Evolutionary conservation across 768 basidiomycete species (phyloP).

Genomic region (Hebeloma cylindrosporum): DNA sequence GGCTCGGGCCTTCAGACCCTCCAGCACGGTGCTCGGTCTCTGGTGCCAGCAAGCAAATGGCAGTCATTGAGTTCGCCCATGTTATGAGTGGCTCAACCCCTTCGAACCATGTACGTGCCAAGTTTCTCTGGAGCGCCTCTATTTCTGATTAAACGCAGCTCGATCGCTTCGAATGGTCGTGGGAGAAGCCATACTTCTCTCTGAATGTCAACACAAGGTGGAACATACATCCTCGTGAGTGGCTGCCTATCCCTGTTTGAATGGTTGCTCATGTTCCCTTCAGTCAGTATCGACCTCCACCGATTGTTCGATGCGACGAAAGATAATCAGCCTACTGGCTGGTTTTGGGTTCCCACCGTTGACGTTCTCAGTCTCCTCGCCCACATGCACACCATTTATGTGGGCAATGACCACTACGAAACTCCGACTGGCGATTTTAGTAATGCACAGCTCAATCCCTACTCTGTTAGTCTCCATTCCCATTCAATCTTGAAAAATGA

Average conservation of each 20-base stretch:
- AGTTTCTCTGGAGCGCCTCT: background rate
- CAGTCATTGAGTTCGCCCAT: slow-evolving; percentile 3
- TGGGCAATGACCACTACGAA: background rate
- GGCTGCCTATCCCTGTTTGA: background rate
- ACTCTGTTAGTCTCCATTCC: background rate
- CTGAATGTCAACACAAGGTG: slow-evolving; percentile 3
- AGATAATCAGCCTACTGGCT: background rate
- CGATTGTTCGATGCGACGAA: slow-evolving; percentile 2
- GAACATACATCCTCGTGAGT: background rate
- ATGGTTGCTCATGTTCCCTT: background rate
- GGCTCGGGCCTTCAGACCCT: background rate
- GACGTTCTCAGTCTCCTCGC: background rate
- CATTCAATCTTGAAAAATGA: background rate
- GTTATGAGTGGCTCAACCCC: slow-evolving; percentile 3
- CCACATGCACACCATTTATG: background rate
- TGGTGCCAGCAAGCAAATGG: slow-evolving; percentile 1
- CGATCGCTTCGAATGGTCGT: slow-evolving; percentile 1
- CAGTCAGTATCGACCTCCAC: slow-evolving; percentile 3
- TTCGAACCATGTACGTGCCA: background rate
- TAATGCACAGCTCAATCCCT: background rate
- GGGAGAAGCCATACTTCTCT: background rate
- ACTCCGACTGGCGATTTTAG: background rate
- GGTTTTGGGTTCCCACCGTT: slow-evolving; percentile 2
- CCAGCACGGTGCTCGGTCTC: background rate
- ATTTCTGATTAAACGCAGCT: background rate